These are phyloP conservation scores for Coprinopsis strossmayeri DNA, from an alignment of 768 basidiomycete genomes.

Conservation along the genomic window DNA sequence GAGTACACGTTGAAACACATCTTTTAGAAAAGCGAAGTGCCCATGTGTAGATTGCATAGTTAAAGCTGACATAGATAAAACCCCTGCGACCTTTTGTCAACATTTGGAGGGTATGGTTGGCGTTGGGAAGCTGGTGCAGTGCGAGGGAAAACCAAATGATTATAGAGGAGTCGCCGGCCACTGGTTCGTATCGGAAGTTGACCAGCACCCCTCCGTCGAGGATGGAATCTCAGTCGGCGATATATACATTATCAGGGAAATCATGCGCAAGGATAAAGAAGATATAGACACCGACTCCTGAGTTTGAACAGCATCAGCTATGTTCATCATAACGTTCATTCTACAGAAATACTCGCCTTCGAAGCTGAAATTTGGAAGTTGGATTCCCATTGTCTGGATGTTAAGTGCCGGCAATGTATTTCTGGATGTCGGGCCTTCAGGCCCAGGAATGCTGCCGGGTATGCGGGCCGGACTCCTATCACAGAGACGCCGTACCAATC, in stretches of 20 bases:
- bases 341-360: too few species aligned
- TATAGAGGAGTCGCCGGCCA: constrained; percentile 12
- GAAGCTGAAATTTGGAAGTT: constrained; percentile 4
- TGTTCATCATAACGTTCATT: too few species aligned
- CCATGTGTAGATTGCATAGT: constrained; percentile 14
- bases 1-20: too few species aligned
- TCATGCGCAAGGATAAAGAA: constrained; percentile 33
- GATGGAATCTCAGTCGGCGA: constrained; percentile 19
- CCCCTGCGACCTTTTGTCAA: constrained; percentile 5
- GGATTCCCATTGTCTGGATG: constrained; percentile 18
- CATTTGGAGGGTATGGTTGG: constrained; percentile 9
- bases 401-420: constrained; percentile 28
- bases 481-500: constrained; percentile 26
- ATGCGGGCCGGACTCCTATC: constrained; percentile 21
- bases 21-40: too few species aligned
- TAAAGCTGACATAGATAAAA: constrained; percentile 12
- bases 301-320: background rate
- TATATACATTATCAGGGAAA: constrained; percentile 15
- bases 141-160: constrained; percentile 16
- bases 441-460: constrained; percentile 15
- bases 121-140: constrained; percentile 10
- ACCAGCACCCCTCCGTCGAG: constrained; percentile 13
- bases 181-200: constrained; percentile 15
- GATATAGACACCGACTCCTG: constrained; percentile 33
- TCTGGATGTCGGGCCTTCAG: constrained; percentile 24